A percentile compares a stretch with the other conserved stretches of the same genome.
phyloP scores from a whole-genome alignment of 1,139 yeast genomes.

The Magnusiomyces tetraspermus region DNA sequence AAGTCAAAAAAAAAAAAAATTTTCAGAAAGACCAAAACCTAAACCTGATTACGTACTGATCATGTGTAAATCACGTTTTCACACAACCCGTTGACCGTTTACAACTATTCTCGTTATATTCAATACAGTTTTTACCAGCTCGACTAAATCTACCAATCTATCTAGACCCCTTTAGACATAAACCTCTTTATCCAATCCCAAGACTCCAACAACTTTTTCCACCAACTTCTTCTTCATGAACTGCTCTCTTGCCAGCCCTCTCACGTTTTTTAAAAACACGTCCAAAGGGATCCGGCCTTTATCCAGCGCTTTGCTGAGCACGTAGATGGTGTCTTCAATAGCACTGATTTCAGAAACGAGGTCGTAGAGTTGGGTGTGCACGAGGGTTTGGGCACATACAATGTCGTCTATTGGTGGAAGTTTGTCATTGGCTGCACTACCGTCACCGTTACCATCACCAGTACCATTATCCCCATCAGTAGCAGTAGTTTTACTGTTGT shows the following conservation, averaged over 20 bases:
- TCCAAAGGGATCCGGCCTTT: conserved; percentile 40
- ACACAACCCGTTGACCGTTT: too few relatives aligned
- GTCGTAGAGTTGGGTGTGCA: conserved; percentile 51
- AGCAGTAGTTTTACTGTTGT: too few relatives aligned
- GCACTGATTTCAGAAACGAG: conserved; percentile 60
- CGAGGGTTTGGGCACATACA: conserved; percentile 40
- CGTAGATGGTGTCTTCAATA: conserved; percentile 54
- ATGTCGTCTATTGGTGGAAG: conserved; percentile 37
- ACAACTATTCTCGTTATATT: too few relatives aligned
- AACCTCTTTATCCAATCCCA: conserved; percentile 4
- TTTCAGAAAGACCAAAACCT: too few relatives aligned
- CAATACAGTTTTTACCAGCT: too few relatives aligned
- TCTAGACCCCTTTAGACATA: neutral
- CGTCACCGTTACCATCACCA: too few relatives aligned
- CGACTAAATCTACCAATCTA: neutral
- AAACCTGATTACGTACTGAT: too few relatives aligned
- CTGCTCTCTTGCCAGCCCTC: conserved; percentile 68
- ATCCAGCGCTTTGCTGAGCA: conserved; percentile 50
- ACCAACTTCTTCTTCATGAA: conserved; percentile 38
- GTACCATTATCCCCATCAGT: too few relatives aligned
- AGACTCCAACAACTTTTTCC: conserved; percentile 22
- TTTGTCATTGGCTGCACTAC: too few relatives aligned
- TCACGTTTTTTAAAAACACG: conserved; percentile 41
- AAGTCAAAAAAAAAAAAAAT: too few relatives aligned
- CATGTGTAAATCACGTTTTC: too few relatives aligned